phyloP scores from a whole-genome alignment of 805 yeast genomes.

The Isabelozyma rhagii region DNA sequence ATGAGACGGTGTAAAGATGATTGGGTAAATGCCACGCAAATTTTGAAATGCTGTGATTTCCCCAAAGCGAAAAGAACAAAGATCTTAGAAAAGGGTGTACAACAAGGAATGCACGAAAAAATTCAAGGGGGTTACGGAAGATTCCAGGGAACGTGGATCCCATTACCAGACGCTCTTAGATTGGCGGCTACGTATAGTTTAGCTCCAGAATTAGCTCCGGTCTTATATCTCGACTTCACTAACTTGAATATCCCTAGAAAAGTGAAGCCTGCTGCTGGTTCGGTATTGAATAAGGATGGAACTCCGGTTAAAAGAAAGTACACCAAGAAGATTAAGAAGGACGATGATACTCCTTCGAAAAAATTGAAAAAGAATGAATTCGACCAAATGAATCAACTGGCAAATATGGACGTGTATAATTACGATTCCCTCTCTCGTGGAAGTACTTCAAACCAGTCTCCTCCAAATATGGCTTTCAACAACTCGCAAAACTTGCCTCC shows the following conservation, averaged over 20 bases:
- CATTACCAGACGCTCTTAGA: constrained; percentile 63
- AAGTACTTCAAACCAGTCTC: constrained; percentile 43
- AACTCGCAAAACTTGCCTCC: constrained; percentile 48
- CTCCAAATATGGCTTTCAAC: constrained; percentile 46
- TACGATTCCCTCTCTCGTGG: background rate
- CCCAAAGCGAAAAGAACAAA: constrained; percentile 94
- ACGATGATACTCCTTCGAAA: constrained; percentile 55
- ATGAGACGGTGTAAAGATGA: constrained; percentile 91
- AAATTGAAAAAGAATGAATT: constrained; percentile 30
- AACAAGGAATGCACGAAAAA: constrained; percentile 83
- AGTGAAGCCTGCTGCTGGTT: constrained; percentile 22
- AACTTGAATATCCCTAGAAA: constrained; percentile 32
- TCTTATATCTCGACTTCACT: constrained; percentile 32
- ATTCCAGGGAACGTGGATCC: constrained; percentile 97
- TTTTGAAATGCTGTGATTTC: constrained; percentile 86
- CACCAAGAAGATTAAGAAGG: constrained; percentile 58
- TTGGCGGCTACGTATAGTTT: constrained; percentile 40
- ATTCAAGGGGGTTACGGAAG: constrained; percentile 97
- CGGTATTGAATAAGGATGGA: constrained; percentile 28
- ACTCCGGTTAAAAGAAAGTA: constrained; percentile 42
- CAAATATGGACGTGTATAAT: background rate
- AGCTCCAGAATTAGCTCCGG: constrained; percentile 39
- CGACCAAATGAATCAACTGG: background rate
- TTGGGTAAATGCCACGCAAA: constrained; percentile 98
- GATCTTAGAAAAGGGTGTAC: constrained; percentile 90